A percentile compares a stretch with the other conserved stretches of the same genome.
phyloP scores from a whole-genome alignment of 352 stramenopile genomes.

The Phytophthora agathidicida region DNA sequence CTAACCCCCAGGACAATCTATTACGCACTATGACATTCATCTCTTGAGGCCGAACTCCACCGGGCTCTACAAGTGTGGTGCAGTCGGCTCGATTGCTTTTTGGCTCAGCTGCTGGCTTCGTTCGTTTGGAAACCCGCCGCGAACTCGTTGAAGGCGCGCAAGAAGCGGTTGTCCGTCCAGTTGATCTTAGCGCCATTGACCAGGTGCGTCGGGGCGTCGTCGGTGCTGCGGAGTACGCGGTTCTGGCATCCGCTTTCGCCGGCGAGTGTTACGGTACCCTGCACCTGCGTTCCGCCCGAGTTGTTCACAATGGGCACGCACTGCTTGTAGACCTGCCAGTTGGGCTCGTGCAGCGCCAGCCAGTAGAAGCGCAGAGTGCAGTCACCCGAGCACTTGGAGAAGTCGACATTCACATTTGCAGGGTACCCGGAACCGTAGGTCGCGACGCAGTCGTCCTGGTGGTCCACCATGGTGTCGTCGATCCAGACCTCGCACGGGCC shows the following conservation, averaged over 20 bases:
- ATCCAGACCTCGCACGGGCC: conserved; percentile 70
- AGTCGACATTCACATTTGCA: conserved; percentile 34
- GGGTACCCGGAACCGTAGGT: conserved; percentile 32
- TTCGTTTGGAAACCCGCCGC: conserved; percentile 22
- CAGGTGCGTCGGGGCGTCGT: conserved; percentile 28
- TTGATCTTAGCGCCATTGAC: conserved; percentile 26
- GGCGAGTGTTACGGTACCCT: conserved; percentile 22
- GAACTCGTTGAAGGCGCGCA: conserved; percentile 41
- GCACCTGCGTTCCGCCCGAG: conserved; percentile 17
- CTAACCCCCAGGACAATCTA: background rate
- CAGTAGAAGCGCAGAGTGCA: conserved; percentile 43
- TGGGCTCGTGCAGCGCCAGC: conserved; percentile 42
- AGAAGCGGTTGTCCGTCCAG: conserved; percentile 39
- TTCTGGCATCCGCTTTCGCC: conserved; percentile 25
- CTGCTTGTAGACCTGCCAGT: conserved; percentile 55
- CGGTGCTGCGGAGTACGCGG: conserved; percentile 25
- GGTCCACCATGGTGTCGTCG: conserved; percentile 48
- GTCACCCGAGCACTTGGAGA: conserved; percentile 33
- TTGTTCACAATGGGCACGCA: conserved; percentile 38
- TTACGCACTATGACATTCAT: conserved; percentile 5
- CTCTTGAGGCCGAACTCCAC: conserved; percentile 6
- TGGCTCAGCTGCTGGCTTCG: conserved; percentile 7
- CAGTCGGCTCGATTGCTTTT: conserved; percentile 1
- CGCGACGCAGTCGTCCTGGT: conserved; percentile 55
- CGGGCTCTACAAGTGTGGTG: conserved; percentile 5